Conservation (phyloP, 73 alveolate species). For the Loxodes magnus region DNA sequence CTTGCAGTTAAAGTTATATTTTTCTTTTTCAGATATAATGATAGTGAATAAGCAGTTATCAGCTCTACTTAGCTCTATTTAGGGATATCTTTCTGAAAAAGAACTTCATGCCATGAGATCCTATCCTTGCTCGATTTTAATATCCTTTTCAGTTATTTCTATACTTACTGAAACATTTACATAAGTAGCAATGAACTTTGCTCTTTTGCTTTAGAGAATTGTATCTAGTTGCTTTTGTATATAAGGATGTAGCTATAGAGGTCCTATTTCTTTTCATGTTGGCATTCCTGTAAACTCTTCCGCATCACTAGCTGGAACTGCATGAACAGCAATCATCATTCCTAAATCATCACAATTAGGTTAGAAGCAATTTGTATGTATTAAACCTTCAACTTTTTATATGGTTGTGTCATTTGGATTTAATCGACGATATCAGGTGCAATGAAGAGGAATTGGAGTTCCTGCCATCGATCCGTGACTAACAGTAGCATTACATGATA, state of each 20-base stretch:
- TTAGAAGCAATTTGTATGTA: conserved; percentile 33
- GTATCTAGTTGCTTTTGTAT: conserved; percentile 18
- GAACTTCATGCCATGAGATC: neutral
- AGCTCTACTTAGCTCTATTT: neutral
- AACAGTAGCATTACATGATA: conserved; percentile 35
- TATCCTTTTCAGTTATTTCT: neutral
- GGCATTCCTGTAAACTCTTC: conserved; percentile 67
- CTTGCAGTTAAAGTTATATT: neutral
- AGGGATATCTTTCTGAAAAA: neutral
- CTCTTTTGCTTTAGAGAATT: neutral
- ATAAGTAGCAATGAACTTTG: neutral
- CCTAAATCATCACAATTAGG: conserved; percentile 59
- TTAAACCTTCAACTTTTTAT: conserved; percentile 34
- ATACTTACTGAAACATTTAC: neutral
- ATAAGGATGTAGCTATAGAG: conserved; percentile 30
- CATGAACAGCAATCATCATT: conserved; percentile 41
- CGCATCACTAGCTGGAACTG: conserved; percentile 50
- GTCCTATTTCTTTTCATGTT: conserved; percentile 53
- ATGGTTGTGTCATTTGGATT: conserved; percentile 23
- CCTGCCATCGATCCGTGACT: conserved; percentile 39
- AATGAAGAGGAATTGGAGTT: conserved; percentile 40
- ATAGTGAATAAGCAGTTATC: neutral
- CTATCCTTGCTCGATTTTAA: neutral
- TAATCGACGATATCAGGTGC: conserved; percentile 43
- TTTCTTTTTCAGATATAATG: neutral